Evolutionary conservation across 306 rosid species (phyloP).

Genomic region (Cotoneaster glaucophyllus): DNA sequence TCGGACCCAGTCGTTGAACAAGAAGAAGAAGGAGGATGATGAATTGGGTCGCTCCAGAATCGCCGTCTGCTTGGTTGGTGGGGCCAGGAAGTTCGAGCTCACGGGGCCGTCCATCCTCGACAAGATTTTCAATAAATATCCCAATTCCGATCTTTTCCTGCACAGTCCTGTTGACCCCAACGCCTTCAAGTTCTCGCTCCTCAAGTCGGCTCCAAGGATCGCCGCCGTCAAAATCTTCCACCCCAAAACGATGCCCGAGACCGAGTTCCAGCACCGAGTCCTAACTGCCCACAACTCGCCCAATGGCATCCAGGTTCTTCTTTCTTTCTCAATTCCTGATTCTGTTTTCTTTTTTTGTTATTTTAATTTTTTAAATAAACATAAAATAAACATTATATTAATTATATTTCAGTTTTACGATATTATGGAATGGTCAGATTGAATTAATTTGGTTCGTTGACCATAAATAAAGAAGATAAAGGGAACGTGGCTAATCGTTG

Average conservation of each 20-base stretch:
- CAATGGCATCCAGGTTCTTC: conserved; percentile 74
- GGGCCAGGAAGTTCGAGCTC: conserved; percentile 89
- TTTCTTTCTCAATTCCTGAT: not conserved
- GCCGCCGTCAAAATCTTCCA: conserved; percentile 56
- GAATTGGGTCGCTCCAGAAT: conserved; percentile 58
- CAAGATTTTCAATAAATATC: conserved; percentile 49
- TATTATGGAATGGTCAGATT: not conserved
- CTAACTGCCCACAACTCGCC: conserved; percentile 72
- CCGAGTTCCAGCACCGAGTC: conserved; percentile 54
- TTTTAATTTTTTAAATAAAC: not conserved
- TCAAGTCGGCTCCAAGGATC: conserved; percentile 52
- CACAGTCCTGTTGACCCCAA: conserved; percentile 56
- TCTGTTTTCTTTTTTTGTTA: not conserved
- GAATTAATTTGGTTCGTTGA: not conserved
- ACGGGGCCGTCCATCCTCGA: conserved; percentile 77
- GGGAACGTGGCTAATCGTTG: not conserved
- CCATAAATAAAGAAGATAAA: not conserved
- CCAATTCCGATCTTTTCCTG: conserved; percentile 79
- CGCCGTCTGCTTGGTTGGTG: conserved; percentile 91
- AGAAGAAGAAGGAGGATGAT: conserved; percentile 11
- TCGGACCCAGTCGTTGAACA: not conserved
- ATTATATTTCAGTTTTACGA: not conserved
- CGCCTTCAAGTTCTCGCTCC: conserved; percentile 60
- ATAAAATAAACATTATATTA: not conserved
- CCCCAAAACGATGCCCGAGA: conserved; percentile 51